phyloP scores from a whole-genome alignment of 164 flowering plant species.

The Kingdonia uniflora region DNA sequence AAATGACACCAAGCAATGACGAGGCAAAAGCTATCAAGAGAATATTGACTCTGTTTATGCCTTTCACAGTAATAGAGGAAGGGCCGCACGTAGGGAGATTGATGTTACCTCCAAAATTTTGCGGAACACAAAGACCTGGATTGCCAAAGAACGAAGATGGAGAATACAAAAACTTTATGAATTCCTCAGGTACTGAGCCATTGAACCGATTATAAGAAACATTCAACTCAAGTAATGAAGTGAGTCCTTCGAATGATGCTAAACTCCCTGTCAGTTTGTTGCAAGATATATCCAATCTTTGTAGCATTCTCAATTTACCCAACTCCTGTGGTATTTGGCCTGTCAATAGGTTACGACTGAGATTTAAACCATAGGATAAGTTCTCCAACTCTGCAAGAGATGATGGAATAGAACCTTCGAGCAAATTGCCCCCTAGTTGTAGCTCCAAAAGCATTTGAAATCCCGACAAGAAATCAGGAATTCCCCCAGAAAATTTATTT shows the following conservation, averaged over 20 bases:
- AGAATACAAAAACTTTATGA: conserved; percentile 33
- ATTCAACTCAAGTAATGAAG: conserved; percentile 29
- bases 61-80: conserved; percentile 4
- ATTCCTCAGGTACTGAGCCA: conserved; percentile 39
- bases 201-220: conserved; percentile 53
- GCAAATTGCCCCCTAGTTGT: conserved; percentile 51
- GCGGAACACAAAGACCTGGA: conserved; percentile 40
- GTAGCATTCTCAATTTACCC: conserved; percentile 30
- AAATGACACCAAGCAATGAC: conserved; percentile 15
- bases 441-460: conserved; percentile 34
- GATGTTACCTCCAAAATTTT: conserved; percentile 13
- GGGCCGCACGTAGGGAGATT: too few species aligned
- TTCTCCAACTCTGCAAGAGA: conserved; percentile 33
- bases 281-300: conserved; percentile 41
- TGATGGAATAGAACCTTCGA: conserved; percentile 52
- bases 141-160: conserved; percentile 47
- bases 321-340: conserved; percentile 43
- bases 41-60: conserved; percentile 19
- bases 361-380: conserved; percentile 36
- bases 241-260: conserved; percentile 19
- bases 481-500: conserved; percentile 46
- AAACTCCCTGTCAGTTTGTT: conserved; percentile 59
- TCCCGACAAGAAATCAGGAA: conserved; percentile 43
- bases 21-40: conserved; percentile 37
- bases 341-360: conserved; percentile 47